Conservation (phyloP, 169 alveolate species). For the Plasmodium reichenowi region DNA sequence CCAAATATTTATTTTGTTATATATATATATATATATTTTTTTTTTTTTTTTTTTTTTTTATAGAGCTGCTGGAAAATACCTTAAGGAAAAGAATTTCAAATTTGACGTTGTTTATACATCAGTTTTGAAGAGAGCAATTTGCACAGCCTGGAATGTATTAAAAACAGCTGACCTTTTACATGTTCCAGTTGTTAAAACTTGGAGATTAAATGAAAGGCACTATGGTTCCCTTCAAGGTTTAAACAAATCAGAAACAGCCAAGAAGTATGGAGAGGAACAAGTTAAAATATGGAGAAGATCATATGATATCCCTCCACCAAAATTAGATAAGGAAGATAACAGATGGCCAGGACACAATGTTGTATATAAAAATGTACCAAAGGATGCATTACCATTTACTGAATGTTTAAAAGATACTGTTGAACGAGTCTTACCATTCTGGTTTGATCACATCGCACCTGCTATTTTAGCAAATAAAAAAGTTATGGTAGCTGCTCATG, state of each 20-base stretch:
- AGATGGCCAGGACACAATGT: conserved; percentile 93
- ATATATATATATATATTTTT: background rate
- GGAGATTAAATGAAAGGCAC: conserved; percentile 98
- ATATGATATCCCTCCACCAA: conserved; percentile 98
- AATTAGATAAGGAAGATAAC: conserved; percentile 90
- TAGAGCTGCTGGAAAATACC: conserved; percentile 93
- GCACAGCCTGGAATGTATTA: conserved; percentile 92
- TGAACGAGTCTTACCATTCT: conserved; percentile 95
- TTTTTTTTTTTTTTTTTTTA: background rate
- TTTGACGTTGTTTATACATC: conserved; percentile 97
- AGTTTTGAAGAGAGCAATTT: conserved; percentile 95
- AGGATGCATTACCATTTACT: conserved; percentile 94
- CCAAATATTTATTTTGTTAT: background rate
- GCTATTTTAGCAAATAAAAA: conserved; percentile 92
- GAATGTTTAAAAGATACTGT: conserved; percentile 96
- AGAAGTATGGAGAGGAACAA: conserved; percentile 96
- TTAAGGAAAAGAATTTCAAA: conserved; percentile 89
- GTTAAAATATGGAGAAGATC: conserved; percentile 97
- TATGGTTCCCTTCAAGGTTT: conserved; percentile 98
- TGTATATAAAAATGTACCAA: conserved; percentile 90
- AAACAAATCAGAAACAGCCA: conserved; percentile 97
- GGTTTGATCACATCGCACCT: conserved; percentile 96
- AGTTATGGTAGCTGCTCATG: conserved; percentile 98
- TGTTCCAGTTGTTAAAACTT: conserved; percentile 92
- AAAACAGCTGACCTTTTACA: conserved; percentile 92